These are phyloP conservation scores for Termitomyces sp. DNA, from an alignment of 768 basidiomycete genomes.

Conservation along the genomic window DNA sequence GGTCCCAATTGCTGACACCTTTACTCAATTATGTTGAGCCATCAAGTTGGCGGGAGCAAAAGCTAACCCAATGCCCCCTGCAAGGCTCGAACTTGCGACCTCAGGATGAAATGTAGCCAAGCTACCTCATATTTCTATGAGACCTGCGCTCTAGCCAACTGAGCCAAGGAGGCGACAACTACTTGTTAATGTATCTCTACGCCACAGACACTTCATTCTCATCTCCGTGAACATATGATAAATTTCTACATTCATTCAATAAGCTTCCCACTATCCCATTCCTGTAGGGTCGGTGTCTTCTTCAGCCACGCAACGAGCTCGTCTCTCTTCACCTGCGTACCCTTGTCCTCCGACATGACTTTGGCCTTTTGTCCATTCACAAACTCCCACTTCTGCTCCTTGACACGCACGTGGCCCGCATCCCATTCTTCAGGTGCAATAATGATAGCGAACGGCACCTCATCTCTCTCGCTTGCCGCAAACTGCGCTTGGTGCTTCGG, in stretches of 20 bases:
- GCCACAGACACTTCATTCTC: neutral
- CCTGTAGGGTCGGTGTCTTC: conserved; percentile 39
- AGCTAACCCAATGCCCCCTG: conserved; percentile 31
- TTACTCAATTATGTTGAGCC: too few relatives aligned
- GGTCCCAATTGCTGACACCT: too few relatives aligned
- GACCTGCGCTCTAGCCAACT: conserved; percentile 8
- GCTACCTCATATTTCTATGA: conserved; percentile 5
- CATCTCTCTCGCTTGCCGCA: conserved; percentile 85
- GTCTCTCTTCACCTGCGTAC: conserved; percentile 57
- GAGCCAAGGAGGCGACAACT: neutral
- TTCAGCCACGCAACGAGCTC: conserved; percentile 67
- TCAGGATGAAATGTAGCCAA: conserved; percentile 32
- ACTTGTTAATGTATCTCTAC: accelerated
- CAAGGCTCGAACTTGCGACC: conserved; percentile 56
- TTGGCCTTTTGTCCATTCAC: conserved; percentile 72
- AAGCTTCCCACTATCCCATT: conserved; percentile 36
- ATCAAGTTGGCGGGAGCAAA: too few relatives aligned
- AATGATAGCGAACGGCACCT: conserved; percentile 90
- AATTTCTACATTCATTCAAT: neutral
- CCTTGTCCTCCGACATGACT: conserved; percentile 58
- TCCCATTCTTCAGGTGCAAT: conserved; percentile 86
- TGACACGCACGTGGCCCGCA: conserved; percentile 83
- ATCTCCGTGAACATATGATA: too few relatives aligned
- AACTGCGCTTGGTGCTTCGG: conserved; percentile 88
- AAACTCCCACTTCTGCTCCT: conserved; percentile 85